phyloP scores from a whole-genome alignment of 352 stramenopile species.

The Globisporangium echinulatum region DNA sequence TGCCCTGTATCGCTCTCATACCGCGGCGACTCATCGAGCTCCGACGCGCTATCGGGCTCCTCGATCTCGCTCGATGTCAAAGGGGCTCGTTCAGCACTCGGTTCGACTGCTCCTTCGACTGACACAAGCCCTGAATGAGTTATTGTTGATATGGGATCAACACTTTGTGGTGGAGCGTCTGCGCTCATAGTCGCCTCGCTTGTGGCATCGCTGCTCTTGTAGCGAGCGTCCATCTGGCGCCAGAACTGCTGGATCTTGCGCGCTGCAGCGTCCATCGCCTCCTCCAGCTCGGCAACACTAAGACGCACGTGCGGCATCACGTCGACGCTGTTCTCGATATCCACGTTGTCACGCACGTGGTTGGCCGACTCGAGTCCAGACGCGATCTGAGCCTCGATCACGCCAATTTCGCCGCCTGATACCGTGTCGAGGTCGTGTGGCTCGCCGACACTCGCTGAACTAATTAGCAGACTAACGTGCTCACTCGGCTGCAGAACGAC shows the following conservation, averaged over 20 bases:
- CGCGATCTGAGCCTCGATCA: slow-evolving; percentile 1
- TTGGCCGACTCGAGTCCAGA: slow-evolving; percentile 3
- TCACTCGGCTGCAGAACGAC: too few species aligned
- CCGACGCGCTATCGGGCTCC: neutral
- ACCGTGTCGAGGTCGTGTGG: too few species aligned
- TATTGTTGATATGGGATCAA: too few species aligned
- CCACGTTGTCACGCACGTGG: neutral
- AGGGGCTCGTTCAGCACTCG: neutral
- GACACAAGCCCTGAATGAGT: too few species aligned
- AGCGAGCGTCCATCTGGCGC: slow-evolving; percentile 11
- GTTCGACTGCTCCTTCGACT: neutral
- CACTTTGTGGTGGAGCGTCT: too few species aligned
- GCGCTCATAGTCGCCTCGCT: too few species aligned
- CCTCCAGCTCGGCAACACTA: slow-evolving; percentile 2
- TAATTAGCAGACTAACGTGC: too few species aligned
- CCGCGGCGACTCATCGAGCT: neutral
- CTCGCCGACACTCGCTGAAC: too few species aligned
- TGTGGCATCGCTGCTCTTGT: neutral
- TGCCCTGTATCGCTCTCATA: neutral
- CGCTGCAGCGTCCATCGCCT: slow-evolving; percentile 12
- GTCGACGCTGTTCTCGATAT: neutral
- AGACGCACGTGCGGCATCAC: slow-evolving; percentile 3
- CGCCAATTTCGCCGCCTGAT: too few species aligned
- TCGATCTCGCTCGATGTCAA: neutral
- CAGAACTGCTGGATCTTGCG: slow-evolving; percentile 18